phyloP scores from a whole-genome alignment of 768 basidiomycete species.

The Lactifluus hygrophoroides region DNA sequence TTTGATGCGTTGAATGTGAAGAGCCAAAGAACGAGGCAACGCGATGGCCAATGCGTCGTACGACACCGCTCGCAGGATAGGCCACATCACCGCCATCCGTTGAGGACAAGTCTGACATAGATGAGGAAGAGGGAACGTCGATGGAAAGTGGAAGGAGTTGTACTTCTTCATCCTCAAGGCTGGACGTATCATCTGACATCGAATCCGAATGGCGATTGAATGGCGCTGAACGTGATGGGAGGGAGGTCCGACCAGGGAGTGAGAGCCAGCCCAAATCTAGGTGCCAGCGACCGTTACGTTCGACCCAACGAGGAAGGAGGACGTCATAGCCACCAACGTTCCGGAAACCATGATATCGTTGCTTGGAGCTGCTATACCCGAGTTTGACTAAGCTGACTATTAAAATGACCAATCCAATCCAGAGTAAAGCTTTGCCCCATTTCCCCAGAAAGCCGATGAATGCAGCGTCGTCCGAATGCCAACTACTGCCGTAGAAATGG shows the following conservation, averaged over 20 bases:
- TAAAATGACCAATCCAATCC: conserved; percentile 66
- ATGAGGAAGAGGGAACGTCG: conserved; percentile 45
- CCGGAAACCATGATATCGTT: conserved; percentile 50
- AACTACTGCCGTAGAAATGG: conserved; percentile 97
- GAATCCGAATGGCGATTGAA: neutral
- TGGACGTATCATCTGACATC: conserved; percentile 1
- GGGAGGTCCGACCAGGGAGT: conserved; percentile 28
- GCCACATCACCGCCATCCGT: conserved; percentile 35
- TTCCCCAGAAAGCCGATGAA: conserved; percentile 88
- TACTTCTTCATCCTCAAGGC: conserved; percentile 34
- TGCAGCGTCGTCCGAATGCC: conserved; percentile 98
- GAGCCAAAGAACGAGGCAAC: conserved; percentile 38
- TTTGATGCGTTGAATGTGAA: conserved; percentile 22
- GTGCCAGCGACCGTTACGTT: conserved; percentile 65
- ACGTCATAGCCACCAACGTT: conserved; percentile 71
- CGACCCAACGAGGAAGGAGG: conserved; percentile 64
- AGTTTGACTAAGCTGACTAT: conserved; percentile 58
- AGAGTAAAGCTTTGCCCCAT: conserved; percentile 87
- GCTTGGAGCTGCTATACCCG: conserved; percentile 43
- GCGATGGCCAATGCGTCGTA: conserved; percentile 46
- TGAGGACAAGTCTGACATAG: conserved; percentile 37
- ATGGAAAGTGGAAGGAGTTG: conserved; percentile 58
- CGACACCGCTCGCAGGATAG: conserved; percentile 41
- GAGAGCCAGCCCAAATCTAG: conserved; percentile 57
- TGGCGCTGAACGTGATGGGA: conserved; percentile 1